These are phyloP conservation scores for Flaveria ramosissima DNA, from an alignment of 129 eudicot species.

Conservation along the genomic window DNA sequence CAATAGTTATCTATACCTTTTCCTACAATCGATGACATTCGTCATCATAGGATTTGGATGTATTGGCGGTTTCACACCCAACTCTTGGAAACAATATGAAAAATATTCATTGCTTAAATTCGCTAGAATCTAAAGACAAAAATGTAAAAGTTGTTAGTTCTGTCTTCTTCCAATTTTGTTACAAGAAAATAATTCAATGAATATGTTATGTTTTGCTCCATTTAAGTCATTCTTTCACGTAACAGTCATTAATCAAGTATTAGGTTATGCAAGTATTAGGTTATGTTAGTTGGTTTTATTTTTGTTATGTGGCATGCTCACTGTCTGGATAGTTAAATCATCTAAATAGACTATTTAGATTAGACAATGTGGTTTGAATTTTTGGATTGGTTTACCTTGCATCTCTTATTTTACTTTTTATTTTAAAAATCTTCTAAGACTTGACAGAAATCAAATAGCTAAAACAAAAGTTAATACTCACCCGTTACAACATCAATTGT, in stretches of 20 bases:
- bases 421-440: background rate
- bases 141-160: background rate
- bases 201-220: background rate
- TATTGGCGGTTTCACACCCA: slow-evolving; percentile 47
- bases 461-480: background rate
- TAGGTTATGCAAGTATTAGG: too few species aligned
- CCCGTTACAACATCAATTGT: background rate
- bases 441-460: background rate
- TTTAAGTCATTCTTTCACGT: too few species aligned
- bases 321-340: too few species aligned
- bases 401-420: too few species aligned
- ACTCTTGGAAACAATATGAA: slow-evolving; percentile 10
- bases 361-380: too few species aligned
- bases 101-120: background rate
- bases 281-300: background rate
- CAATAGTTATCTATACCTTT: slow-evolving; percentile 31
- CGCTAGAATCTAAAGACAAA: background rate
- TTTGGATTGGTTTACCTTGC: too few species aligned
- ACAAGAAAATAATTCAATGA: background rate
- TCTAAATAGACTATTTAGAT: too few species aligned
- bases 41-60: slow-evolving; percentile 54
- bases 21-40: slow-evolving; percentile 59
- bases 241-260: too few species aligned
- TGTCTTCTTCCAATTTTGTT: background rate
- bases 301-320: background rate